Evolutionary conservation across 1,284 basidiomycete genomes (phyloP), one percentile per base, ranked within the genome.

Genomic region (Ganoderma lucidum): DNA sequence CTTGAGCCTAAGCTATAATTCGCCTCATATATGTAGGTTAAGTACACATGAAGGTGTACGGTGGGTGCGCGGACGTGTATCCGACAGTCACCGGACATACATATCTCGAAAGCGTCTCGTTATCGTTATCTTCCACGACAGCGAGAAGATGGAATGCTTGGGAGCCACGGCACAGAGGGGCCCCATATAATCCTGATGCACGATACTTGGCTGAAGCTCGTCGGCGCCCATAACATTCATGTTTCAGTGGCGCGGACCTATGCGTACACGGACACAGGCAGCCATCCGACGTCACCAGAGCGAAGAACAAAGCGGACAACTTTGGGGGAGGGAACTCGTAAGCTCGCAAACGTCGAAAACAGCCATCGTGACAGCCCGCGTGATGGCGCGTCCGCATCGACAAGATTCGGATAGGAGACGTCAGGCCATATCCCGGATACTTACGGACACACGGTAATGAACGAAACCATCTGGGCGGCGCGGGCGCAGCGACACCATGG

Each of bases 241-340:
- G 45, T 39, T 60, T 42, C 39, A 39, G 58, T 60, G 58, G 58
- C 59, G 59, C 10, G 23, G 39, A 30, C 15, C 23, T 61, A 61
- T 14, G 6, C 23, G 59, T 61, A n/a, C 9, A 12, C 39, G 39
- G 62, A 39, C 44, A 41, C 32, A 32, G 35, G 37, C 62, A 30
- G 42, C 28, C 37, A 51, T 42, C 51, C 23, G 63, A 51, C 23
- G 37, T 64, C 51, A 56, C 48, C 55, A 53, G 39, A 42, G 41
- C 14, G 28, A 6, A 42, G 51, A 32, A 39, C 28, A 64, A 39
- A 42, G 51, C 37, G 17, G 63, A 5, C 28, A 39, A 39, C 39
- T 8, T 32, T 37, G 59, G n/a, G 41, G n/a, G 37, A 41, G 39
- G 37, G 37, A 42, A 30, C 30, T 61, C 19, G 59, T 37, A n/a